Percentiles rank a stretch among this genome's conserved stretches.
Evolutionary conservation across 257 asterid genomes (phyloP).

Genomic region (Solanum sitiens): DNA sequence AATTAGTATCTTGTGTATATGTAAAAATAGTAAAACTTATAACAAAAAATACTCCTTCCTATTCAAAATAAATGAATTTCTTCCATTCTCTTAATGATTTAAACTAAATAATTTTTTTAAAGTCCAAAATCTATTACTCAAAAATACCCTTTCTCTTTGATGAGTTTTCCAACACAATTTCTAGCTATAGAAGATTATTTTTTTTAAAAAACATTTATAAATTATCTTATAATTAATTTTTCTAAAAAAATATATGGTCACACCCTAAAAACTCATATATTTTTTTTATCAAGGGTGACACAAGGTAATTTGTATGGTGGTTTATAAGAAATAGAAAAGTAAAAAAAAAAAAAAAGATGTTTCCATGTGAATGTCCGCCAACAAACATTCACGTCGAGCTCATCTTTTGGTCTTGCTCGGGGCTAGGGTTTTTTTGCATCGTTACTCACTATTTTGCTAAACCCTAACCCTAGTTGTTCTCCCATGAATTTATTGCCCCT

Average conservation of each 20-base stretch:
- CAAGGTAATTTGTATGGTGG: background rate
- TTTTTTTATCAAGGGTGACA: background rate
- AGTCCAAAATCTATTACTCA: background rate
- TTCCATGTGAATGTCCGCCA: conserved; percentile 67
- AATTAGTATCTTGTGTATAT: background rate
- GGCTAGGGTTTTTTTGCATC: conserved; percentile 38
- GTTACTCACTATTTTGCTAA: conserved; percentile 35
- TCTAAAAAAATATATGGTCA: too few species aligned
- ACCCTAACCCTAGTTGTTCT: conserved; percentile 56
- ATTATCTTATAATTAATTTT: too few species aligned
- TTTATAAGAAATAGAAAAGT: background rate
- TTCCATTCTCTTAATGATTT: too few species aligned
- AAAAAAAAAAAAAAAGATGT: conserved; percentile 6
- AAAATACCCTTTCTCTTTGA: background rate
- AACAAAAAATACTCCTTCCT: background rate
- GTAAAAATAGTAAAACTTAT: background rate
- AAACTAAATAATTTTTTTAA: too few species aligned
- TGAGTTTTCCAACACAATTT: background rate
- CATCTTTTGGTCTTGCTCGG: conserved; percentile 40
- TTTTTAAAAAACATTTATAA: too few species aligned
- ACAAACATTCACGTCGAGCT: conserved; percentile 94
- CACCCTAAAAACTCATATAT: too few species aligned
- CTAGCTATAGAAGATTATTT: too few species aligned
- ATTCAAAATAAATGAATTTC: background rate
- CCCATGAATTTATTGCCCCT: conserved; percentile 52